A percentile compares a stretch with the other conserved stretches of the same genome.
phyloP scores from a whole-genome alignment of 331 rosid species.

The Malus hybrid region DNA sequence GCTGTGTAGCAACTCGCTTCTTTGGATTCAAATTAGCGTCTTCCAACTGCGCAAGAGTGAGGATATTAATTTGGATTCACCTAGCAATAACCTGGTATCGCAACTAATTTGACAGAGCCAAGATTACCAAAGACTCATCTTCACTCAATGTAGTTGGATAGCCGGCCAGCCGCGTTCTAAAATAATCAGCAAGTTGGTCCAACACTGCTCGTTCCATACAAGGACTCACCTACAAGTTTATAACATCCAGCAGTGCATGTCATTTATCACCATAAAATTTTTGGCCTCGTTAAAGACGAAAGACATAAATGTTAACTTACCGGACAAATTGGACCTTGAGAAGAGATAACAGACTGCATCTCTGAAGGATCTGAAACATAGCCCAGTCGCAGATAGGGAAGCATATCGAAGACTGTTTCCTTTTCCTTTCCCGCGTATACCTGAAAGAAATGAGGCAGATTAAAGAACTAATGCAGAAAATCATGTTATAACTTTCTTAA shows the following conservation, averaged over 20 bases:
- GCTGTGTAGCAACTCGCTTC: slow-evolving; percentile 80
- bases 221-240: slow-evolving; percentile 56
- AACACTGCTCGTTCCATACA: slow-evolving; percentile 92
- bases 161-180: slow-evolving; percentile 68
- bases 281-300: slow-evolving; percentile 1
- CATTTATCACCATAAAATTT: not conserved
- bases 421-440: slow-evolving; percentile 73
- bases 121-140: slow-evolving; percentile 71
- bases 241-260: not conserved
- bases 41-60: slow-evolving; percentile 41
- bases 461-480: slow-evolving; percentile 12
- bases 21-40: slow-evolving; percentile 66
- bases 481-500: not conserved
- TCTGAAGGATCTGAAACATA: slow-evolving; percentile 96
- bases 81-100: not conserved
- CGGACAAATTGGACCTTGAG: slow-evolving; percentile 93
- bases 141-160: slow-evolving; percentile 83
- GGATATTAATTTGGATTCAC: slow-evolving; percentile 12
- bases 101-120: not conserved
- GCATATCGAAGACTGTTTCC: slow-evolving; percentile 76
- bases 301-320: slow-evolving; percentile 43
- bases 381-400: slow-evolving; percentile 86
- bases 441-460: slow-evolving; percentile 33
- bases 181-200: slow-evolving; percentile 82
- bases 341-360: slow-evolving; percentile 89